Evolutionary conservation across 768 basidiomycete genomes (phyloP).

Genomic region (Coprinopsis sp.): DNA sequence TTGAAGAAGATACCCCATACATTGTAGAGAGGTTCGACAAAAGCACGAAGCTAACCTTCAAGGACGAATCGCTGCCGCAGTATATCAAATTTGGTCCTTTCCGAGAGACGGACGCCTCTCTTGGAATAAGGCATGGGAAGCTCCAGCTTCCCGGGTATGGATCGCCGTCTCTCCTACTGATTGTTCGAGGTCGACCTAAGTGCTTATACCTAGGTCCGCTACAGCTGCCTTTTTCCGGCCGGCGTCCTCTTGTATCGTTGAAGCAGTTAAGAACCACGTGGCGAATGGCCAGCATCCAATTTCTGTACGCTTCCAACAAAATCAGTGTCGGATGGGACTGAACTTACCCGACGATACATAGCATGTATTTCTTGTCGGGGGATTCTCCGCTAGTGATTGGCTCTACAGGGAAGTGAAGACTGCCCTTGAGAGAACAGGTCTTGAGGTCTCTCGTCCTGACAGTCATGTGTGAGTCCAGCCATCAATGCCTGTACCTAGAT

Average conservation of each 20-base stretch:
- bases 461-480: slow-evolving; percentile 37
- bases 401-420: slow-evolving; percentile 35
- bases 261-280: slow-evolving; percentile 16
- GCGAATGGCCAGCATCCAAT: slow-evolving; percentile 13
- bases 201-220: slow-evolving; percentile 9
- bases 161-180: not conserved
- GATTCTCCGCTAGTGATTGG: slow-evolving; percentile 50
- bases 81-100: slow-evolving; percentile 44
- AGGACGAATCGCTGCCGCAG: slow-evolving; percentile 31
- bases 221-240: slow-evolving; percentile 25
- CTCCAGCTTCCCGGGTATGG: slow-evolving; percentile 37
- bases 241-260: slow-evolving; percentile 20
- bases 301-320: slow-evolving; percentile 20
- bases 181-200: not conserved
- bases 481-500: not conserved
- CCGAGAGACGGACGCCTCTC: slow-evolving; percentile 32
- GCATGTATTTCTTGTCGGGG: slow-evolving; percentile 44
- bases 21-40: slow-evolving; percentile 45
- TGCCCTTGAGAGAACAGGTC: slow-evolving; percentile 26
- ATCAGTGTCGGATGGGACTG: too few relatives aligned
- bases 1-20: slow-evolving; percentile 33
- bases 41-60: slow-evolving; percentile 42
- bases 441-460: slow-evolving; percentile 41
- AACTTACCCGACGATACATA: slow-evolving; percentile 9
- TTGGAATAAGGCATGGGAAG: slow-evolving; percentile 41